These are phyloP conservation scores for Epichloe bromicola DNA, from an alignment of 2,329 filamentous ascomycete genomes.

Conservation along the genomic window DNA sequence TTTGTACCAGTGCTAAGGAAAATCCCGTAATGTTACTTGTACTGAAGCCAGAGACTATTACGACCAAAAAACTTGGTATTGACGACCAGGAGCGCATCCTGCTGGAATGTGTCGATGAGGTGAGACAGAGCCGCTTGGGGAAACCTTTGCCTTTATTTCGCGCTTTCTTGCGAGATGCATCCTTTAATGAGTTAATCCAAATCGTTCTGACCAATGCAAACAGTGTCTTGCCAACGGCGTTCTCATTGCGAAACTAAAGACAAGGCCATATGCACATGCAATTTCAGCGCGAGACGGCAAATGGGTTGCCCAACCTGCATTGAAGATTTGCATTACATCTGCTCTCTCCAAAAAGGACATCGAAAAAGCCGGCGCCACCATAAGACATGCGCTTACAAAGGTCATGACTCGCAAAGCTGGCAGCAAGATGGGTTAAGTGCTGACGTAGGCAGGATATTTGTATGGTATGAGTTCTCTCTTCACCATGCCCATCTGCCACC, in stretches of 20 bases:
- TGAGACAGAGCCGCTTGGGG: constrained; percentile 27
- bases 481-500: neutral
- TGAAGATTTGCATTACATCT: constrained; percentile 84
- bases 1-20: constrained; percentile 65
- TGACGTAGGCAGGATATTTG: neutral
- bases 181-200: neutral
- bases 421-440: constrained; percentile 15
- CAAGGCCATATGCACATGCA: constrained; percentile 50
- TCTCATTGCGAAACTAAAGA: constrained; percentile 76
- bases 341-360: constrained; percentile 92
- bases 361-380: constrained; percentile 79
- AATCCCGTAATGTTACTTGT: constrained; percentile 79
- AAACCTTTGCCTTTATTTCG: neutral
- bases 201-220: neutral
- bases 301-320: constrained; percentile 61
- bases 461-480: neutral
- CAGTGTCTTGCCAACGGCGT: constrained; percentile 79
- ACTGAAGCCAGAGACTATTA: constrained; percentile 72
- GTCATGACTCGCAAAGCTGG: constrained; percentile 58
- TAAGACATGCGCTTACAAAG: constrained; percentile 89
- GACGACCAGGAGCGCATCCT: constrained; percentile 76
- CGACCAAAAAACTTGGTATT: constrained; percentile 50
- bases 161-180: neutral
- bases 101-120: constrained; percentile 93
- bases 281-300: constrained; percentile 55